Conservation (phyloP, 2,329 filamentous ascomycete species). For the Aspergillus tubingensis region DNA sequence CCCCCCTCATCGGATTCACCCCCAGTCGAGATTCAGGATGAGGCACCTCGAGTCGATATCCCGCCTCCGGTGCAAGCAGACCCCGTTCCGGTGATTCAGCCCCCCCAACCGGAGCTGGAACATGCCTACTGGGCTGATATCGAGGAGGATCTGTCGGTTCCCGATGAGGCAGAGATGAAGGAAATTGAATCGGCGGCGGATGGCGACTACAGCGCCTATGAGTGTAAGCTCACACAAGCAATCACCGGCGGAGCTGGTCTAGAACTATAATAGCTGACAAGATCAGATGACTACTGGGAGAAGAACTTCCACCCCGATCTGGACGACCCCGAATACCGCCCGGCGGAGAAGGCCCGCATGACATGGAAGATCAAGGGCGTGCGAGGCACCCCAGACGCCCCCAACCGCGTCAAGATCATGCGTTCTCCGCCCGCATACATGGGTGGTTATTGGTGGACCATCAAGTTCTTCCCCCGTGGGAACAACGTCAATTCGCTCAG, state of each 20-base stretch:
- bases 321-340: constrained; percentile 59
- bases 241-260: not conserved
- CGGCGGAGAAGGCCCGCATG: constrained; percentile 57
- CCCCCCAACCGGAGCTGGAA: constrained; percentile 31
- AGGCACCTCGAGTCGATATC: constrained; percentile 7
- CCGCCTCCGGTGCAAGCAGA: constrained; percentile 18
- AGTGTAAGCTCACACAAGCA: constrained; percentile 43
- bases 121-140: constrained; percentile 56
- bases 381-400: constrained; percentile 62
- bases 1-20: constrained; percentile 10
- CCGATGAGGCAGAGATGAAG: constrained; percentile 60
- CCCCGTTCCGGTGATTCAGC: constrained; percentile 20
- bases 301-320: constrained; percentile 57
- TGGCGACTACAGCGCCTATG: constrained; percentile 56
- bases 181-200: constrained; percentile 53
- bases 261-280: constrained; percentile 6
- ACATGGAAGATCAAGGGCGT: constrained; percentile 61
- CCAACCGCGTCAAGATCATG: constrained; percentile 61
- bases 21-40: constrained; percentile 10
- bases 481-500: constrained; percentile 61
- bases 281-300: constrained; percentile 58
- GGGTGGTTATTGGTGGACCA: constrained; percentile 64
- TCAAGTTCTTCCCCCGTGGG: constrained; percentile 66
- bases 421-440: constrained; percentile 58
- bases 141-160: constrained; percentile 57